These are phyloP conservation scores for Quercus bicolor DNA, from an alignment of 306 rosid genomes.

Conservation along the genomic window DNA sequence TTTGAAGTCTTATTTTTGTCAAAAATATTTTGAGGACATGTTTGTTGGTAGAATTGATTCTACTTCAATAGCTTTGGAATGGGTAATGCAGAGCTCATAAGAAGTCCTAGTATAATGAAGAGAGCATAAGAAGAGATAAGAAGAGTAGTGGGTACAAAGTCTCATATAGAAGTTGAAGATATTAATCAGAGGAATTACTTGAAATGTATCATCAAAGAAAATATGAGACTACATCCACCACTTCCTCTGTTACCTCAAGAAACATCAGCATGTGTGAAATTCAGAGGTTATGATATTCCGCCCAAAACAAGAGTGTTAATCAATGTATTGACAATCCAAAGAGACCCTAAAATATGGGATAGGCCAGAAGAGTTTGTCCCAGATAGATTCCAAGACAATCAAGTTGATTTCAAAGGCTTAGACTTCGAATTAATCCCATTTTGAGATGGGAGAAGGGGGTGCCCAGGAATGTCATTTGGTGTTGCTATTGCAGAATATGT, in stretches of 20 bases:
- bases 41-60: constrained; percentile 1
- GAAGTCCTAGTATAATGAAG: too few species aligned
- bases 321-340: background rate
- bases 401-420: too few species aligned
- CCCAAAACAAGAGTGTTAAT: background rate
- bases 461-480: too few species aligned
- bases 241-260: background rate
- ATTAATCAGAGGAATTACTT: background rate
- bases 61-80: background rate
- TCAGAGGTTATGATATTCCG: background rate
- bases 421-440: too few species aligned
- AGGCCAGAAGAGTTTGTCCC: too few species aligned
- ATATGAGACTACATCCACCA: background rate
- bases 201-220: background rate
- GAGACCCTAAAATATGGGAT: too few species aligned
- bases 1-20: background rate
- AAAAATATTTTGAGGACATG: constrained; percentile 17
- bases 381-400: too few species aligned
- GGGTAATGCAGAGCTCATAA: constrained; percentile 5
- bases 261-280: background rate
- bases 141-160: background rate
- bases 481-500: too few species aligned
- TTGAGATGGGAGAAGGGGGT: too few species aligned
- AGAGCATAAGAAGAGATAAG: too few species aligned
- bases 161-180: background rate